Percentiles rank a stretch among this genome's conserved stretches.
These are phyloP conservation scores for Suillus bovinus DNA, from an alignment of 768 basidiomycete genomes.

Conservation along the genomic window DNA sequence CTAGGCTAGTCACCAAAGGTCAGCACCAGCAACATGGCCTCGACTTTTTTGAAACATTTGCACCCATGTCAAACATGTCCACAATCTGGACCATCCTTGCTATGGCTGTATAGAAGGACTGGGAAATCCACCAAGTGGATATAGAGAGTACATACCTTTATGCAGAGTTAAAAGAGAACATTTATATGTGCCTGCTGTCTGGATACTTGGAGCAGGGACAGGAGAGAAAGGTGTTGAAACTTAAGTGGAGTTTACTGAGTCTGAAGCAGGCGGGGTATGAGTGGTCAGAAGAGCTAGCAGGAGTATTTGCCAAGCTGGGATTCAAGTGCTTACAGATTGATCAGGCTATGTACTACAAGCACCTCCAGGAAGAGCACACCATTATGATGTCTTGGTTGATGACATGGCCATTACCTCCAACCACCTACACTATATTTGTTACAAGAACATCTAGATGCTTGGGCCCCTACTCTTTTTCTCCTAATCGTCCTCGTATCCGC, in stretches of 20 bases:
- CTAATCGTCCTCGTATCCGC: no score
- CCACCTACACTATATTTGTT: no score
- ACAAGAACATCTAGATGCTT: no score
- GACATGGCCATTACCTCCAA: background rate
- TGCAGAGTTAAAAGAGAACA: slow-evolving; percentile 26
- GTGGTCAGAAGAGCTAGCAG: slow-evolving; percentile 29
- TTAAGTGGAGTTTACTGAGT: slow-evolving; percentile 37
- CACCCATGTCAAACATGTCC: slow-evolving; percentile 12
- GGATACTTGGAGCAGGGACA: slow-evolving; percentile 20
- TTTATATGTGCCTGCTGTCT: slow-evolving; percentile 38
- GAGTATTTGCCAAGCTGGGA: background rate
- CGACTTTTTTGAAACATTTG: slow-evolving; percentile 26
- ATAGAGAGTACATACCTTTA: slow-evolving; percentile 3
- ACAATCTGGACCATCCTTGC: slow-evolving; percentile 16
- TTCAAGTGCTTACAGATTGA: background rate
- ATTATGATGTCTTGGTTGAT: background rate
- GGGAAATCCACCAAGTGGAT: no score
- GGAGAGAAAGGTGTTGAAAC: slow-evolving; percentile 26
- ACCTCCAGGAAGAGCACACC: rapidly evolving
- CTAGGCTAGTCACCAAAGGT: no score
- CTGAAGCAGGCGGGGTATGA: slow-evolving; percentile 35
- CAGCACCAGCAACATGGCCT: background rate
- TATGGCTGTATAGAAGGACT: background rate
- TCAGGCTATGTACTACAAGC: background rate
- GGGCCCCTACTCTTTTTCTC: no score